Evolutionary conservation across 257 asterid species (phyloP), one percentile per base, ranked within the genome.

Genomic region (Lycium ferocissimum): DNA sequence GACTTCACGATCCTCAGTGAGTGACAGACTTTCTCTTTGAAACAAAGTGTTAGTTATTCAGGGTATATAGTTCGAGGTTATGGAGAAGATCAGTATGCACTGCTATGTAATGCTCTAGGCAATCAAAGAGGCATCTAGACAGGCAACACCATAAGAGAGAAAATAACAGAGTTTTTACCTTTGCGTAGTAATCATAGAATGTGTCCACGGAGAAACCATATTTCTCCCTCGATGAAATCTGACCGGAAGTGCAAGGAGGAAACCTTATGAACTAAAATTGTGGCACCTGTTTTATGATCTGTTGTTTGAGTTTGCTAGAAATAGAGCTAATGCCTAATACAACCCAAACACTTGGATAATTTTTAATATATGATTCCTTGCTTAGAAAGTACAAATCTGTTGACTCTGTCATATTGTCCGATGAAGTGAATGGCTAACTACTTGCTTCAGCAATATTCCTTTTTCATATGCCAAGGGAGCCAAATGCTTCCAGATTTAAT

Each of bases 381-480:
- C 33, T 61, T 61, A 61, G 66, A n/a, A 20, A 61, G 35, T n/a
- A 9, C 20, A 61, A 2, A 26, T 61, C 35, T 61, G 3, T 61
- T 26, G 26, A 61, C 14, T 61, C 37, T 35, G 6, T 61, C 11
- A 35, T 61, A 61, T 61, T 20, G 67, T 61, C 37, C 2, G 37
- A 61, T 18, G 35, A 20, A 61, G 35, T 61, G 35, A 61, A n/a
- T 35, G 67, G 9, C 67, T n/a, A 6, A 17, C 67, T 8, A 20
- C 67, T 61, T 61, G 67, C 67, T 61, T 61, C 67, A 61, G 37
- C 33, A 61, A n/a, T 61, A 61, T n/a, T 35, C 67, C 67, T 61
- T 20, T 61, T 61, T 26, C 67, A 61, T 61, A 61, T 61, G 67
- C 12, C 14, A 61, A n/a, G 35, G 20, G 20, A 61, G 33, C 67